These are phyloP conservation scores for Podaxis mareebaensis DNA, from an alignment of 768 basidiomycete genomes.

Conservation along the genomic window DNA sequence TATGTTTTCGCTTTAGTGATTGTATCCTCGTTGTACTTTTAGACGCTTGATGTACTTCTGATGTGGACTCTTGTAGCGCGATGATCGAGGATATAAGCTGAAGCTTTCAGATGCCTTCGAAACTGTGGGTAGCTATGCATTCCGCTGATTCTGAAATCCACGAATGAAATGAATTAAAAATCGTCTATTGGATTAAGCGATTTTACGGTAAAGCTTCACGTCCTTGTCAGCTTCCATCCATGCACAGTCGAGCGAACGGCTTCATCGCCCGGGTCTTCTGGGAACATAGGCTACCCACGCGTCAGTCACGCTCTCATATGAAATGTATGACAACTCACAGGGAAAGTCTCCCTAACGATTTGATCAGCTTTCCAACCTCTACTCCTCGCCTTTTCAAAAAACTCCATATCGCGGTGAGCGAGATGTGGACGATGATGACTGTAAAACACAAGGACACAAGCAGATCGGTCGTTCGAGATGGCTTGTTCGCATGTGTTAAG, in stretches of 20 bases:
- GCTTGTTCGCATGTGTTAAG: slow-evolving; percentile 67
- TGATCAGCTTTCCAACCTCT: slow-evolving; percentile 75
- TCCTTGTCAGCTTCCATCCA: slow-evolving; percentile 65
- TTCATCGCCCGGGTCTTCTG: slow-evolving; percentile 80
- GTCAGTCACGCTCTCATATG: neutral
- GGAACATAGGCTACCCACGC: slow-evolving; percentile 77
- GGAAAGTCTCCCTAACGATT: slow-evolving; percentile 62
- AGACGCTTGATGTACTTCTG: too few species aligned
- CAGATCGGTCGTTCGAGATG: slow-evolving; percentile 22
- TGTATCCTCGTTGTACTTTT: neutral
- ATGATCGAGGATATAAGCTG: too few species aligned
- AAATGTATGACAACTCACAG: slow-evolving; percentile 41
- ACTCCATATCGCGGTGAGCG: slow-evolving; percentile 79
- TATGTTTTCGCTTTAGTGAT: neutral
- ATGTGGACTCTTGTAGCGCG: too few species aligned
- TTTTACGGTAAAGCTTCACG: neutral
- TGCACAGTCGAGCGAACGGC: slow-evolving; percentile 79
- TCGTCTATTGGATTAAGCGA: neutral
- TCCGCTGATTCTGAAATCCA: neutral
- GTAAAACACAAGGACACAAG: slow-evolving; percentile 75
- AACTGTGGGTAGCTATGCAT: neutral
- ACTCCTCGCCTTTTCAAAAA: slow-evolving; percentile 65
- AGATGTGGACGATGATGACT: slow-evolving; percentile 87
- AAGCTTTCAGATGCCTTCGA: too few species aligned
- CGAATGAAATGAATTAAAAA: neutral